These are phyloP conservation scores for Eucalyptus sideroxylon DNA, from an alignment of 345 rosid genomes.

Conservation along the genomic window DNA sequence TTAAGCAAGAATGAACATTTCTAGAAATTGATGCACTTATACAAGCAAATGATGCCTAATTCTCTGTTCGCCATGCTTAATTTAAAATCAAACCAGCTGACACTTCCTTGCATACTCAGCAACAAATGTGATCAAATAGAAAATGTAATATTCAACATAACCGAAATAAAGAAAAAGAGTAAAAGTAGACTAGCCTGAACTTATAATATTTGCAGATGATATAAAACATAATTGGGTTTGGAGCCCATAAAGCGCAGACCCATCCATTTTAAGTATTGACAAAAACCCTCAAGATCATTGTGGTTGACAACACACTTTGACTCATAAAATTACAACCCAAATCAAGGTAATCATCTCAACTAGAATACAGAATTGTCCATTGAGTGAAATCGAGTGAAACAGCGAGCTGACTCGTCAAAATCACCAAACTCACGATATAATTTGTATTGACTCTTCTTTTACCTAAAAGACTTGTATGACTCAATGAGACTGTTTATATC, in stretches of 20 bases:
- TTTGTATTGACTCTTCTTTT: not conserved
- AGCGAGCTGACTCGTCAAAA: not conserved
- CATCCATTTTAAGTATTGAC: not conserved
- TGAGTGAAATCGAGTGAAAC: not conserved
- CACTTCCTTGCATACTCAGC: not conserved
- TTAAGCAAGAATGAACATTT: not conserved
- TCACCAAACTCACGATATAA: not conserved
- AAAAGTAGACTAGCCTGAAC: not conserved
- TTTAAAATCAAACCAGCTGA: not conserved
- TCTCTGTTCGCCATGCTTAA: not conserved
- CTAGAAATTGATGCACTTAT: not conserved
- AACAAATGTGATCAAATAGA: not conserved
- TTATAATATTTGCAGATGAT: not conserved
- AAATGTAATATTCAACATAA: not conserved
- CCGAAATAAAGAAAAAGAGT: not conserved
- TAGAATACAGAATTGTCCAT: not conserved
- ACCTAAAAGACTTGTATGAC: not conserved
- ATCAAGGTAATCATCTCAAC: not conserved
- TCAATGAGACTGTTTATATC: not conserved
- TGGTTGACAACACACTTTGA: not conserved
- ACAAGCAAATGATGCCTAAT: not conserved
- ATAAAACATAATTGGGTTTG: not conserved
- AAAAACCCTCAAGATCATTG: not conserved
- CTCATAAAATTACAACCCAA: not conserved
- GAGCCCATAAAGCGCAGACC: not conserved